Conservation (phyloP, 305 asterid genomes). For the Rubia balearica region DNA sequence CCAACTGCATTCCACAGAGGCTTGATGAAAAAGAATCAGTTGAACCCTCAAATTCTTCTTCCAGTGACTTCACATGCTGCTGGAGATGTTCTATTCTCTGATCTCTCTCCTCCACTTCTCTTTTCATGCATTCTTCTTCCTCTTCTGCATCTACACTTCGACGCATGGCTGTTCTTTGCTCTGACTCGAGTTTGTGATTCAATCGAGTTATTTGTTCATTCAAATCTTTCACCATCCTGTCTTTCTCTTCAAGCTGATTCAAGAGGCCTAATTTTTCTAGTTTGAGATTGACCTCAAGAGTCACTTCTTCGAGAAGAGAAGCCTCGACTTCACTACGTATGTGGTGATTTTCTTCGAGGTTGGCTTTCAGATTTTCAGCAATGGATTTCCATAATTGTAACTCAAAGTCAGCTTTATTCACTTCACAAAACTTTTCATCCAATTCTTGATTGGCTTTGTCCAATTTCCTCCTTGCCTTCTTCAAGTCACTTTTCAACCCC, state of each 20-base stretch:
- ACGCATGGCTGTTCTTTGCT: slow-evolving; percentile 8
- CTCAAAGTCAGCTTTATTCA: slow-evolving; percentile 62
- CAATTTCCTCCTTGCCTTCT: slow-evolving; percentile 44
- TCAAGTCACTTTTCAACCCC: slow-evolving; percentile 45
- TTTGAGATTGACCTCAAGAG: slow-evolving; percentile 53
- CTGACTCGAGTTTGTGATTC: slow-evolving; percentile 22
- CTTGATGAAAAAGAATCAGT: slow-evolving; percentile 47
- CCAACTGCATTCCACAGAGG: slow-evolving; percentile 52
- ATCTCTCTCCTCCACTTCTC: slow-evolving; percentile 58
- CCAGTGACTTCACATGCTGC: slow-evolving; percentile 65
- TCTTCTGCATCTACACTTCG: slow-evolving; percentile 17
- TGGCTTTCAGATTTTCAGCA: slow-evolving; percentile 52
- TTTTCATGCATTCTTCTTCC: slow-evolving; percentile 29
- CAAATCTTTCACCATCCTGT: slow-evolving; percentile 37
- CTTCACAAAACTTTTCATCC: slow-evolving; percentile 51
- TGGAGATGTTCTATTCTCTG: slow-evolving; percentile 63
- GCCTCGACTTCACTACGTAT: slow-evolving; percentile 73
- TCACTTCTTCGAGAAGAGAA: slow-evolving; percentile 69
- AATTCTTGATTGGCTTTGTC: slow-evolving; percentile 61
- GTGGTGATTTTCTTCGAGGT: slow-evolving; percentile 43
- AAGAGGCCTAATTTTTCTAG: slow-evolving; percentile 51
- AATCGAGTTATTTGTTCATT: slow-evolving; percentile 38
- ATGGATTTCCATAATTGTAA: slow-evolving; percentile 66
- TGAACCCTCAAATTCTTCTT: slow-evolving; percentile 38
- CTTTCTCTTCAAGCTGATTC: slow-evolving; percentile 48